phyloP scores from a whole-genome alignment of 148 eudicot genomes.

The Simmondsia chinensis region DNA sequence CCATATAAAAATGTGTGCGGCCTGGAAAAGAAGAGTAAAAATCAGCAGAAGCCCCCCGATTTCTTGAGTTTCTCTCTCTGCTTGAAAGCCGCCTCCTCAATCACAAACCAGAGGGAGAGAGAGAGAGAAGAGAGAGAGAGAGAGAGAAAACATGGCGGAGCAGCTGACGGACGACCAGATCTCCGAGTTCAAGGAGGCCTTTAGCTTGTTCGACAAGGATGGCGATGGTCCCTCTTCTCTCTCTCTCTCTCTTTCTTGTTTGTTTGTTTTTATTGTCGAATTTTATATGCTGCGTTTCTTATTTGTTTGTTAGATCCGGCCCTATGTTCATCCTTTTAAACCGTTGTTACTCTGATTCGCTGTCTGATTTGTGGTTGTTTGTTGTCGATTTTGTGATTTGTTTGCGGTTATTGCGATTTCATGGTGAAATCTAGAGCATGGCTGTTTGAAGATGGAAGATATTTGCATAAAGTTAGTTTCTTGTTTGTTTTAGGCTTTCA shows the following conservation, averaged over 20 bases:
- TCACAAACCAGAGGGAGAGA: conserved; percentile 11
- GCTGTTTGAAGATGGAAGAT: no score
- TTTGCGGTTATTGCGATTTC: not conserved
- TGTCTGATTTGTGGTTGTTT: not conserved
- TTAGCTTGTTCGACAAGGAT: conserved; percentile 59
- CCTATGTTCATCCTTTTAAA: not conserved
- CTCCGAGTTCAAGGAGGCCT: conserved; percentile 69
- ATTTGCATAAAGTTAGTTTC: no score
- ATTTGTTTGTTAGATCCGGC: not conserved
- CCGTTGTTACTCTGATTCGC: not conserved
- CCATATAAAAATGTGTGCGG: no score
- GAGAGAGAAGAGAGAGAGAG: not conserved
- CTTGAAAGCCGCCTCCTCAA: not conserved
- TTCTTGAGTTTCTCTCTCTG: no score
- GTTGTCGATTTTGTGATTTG: not conserved
- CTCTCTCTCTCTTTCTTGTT: conserved; percentile 1
- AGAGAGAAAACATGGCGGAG: conserved; percentile 28
- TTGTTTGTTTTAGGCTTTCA: no score
- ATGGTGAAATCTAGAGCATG: not conserved
- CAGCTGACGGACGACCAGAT: conserved; percentile 67
- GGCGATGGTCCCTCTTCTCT: conserved; percentile 41
- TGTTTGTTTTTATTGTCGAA: not conserved
- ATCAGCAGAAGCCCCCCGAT: no score
- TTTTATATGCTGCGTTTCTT: not conserved
- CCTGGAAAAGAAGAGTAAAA: no score